Conservation (phyloP, 2,329 filamentous ascomycete species). For the Xenoacremonium recifei region DNA sequence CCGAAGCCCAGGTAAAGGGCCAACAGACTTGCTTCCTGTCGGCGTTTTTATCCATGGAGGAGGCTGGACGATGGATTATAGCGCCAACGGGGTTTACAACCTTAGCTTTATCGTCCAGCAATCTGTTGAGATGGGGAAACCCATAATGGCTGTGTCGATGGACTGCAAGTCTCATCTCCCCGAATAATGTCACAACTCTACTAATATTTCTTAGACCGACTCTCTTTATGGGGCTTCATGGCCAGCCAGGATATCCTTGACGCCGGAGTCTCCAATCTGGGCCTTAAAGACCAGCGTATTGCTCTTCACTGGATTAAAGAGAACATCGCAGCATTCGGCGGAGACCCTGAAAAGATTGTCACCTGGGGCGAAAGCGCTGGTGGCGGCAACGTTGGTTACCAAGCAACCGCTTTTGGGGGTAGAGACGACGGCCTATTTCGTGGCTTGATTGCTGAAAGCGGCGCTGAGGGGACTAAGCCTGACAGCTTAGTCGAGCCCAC, state of each 20-base stretch:
- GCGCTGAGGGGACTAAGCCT: constrained; percentile 35
- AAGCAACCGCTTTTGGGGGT: constrained; percentile 52
- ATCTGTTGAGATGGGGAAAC: constrained; percentile 44
- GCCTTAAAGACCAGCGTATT: constrained; percentile 48
- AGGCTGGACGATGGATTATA: constrained; percentile 29
- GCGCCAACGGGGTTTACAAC: constrained; percentile 50
- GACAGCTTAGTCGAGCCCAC: constrained; percentile 12
- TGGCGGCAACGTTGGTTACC: constrained; percentile 46
- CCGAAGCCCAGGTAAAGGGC: constrained; percentile 16
- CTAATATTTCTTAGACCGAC: constrained; percentile 30
- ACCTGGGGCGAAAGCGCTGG: constrained; percentile 56
- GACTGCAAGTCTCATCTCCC: constrained; percentile 33
- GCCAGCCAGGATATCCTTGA: constrained; percentile 40
- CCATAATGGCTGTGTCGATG: constrained; percentile 48
- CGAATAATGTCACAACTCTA: not conserved
- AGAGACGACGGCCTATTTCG: constrained; percentile 54
- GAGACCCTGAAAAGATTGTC: constrained; percentile 44
- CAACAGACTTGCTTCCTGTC: constrained; percentile 50
- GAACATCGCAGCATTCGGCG: constrained; percentile 50
- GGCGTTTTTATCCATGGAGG: constrained; percentile 58
- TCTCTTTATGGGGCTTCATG: constrained; percentile 52
- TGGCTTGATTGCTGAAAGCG: constrained; percentile 49
- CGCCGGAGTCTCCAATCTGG: constrained; percentile 48
- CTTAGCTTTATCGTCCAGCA: constrained; percentile 53
- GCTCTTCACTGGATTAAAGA: constrained; percentile 50